phyloP scores from a whole-genome alignment of 129 eudicot species.

The Logfia minima region DNA sequence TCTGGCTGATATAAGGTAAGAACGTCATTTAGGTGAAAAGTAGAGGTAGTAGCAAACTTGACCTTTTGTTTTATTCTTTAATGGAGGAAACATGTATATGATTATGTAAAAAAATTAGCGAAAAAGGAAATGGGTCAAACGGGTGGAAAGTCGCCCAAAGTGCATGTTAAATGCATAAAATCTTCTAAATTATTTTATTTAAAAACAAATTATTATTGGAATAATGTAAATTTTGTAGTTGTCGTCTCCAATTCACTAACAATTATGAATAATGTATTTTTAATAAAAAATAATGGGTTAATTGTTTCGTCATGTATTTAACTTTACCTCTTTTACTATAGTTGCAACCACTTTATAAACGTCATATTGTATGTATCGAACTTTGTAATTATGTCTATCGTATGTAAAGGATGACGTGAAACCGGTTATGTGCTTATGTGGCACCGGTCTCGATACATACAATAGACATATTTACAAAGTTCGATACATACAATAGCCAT shows the following conservation, averaged over 20 bases:
- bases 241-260: not conserved
- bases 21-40: not conserved
- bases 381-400: too few species aligned
- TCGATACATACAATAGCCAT: too few species aligned
- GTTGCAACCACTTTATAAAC: too few species aligned
- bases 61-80: not conserved
- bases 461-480: too few species aligned
- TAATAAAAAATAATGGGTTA: not conserved
- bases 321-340: too few species aligned
- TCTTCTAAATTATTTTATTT: not conserved
- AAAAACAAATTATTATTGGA: not conserved
- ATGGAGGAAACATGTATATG: not conserved
- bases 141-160: not conserved
- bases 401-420: too few species aligned
- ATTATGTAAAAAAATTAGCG: not conserved
- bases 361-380: too few species aligned
- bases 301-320: too few species aligned
- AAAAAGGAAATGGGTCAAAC: not conserved
- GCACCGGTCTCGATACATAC: too few species aligned
- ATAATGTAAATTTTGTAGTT: not conserved
- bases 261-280: not conserved
- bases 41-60: not conserved
- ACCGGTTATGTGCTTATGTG: too few species aligned
- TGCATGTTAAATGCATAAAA: not conserved
- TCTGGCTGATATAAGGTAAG: constrained; percentile 11